Evolutionary conservation across 2,329 filamentous ascomycete genomes (phyloP).

Genomic region (Penicillium sp.): DNA sequence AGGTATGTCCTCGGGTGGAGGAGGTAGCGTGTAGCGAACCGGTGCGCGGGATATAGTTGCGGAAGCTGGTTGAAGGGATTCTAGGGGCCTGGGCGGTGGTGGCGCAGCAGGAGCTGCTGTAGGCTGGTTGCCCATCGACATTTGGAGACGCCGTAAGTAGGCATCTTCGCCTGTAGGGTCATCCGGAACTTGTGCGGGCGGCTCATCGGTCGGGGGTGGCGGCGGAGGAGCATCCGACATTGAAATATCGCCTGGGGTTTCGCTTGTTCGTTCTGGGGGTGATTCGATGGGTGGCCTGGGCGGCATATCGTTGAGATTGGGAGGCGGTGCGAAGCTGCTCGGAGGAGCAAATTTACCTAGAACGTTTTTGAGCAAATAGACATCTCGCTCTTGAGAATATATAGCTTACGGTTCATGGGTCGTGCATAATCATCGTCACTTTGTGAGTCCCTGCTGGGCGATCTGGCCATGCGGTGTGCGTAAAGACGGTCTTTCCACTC

Average conservation of each 20-base stretch:
- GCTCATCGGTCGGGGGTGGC: too few species aligned
- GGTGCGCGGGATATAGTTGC: constrained; percentile 68
- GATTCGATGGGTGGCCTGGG: too few species aligned
- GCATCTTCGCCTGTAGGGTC: constrained; percentile 22
- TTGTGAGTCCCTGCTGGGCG: constrained; percentile 38
- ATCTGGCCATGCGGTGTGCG: constrained; percentile 52
- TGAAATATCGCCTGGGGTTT: too few species aligned
- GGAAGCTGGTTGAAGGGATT: constrained; percentile 34
- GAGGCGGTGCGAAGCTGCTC: constrained; percentile 46
- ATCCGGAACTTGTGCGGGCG: constrained; percentile 26
- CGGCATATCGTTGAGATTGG: constrained; percentile 34
- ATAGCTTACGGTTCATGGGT: too few species aligned
- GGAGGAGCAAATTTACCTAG: constrained; percentile 46
- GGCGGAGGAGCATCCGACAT: too few species aligned
- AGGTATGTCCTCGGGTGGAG: constrained; percentile 45
- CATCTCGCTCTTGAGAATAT: too few species aligned
- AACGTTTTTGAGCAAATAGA: too few species aligned
- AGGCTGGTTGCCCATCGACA: constrained; percentile 17
- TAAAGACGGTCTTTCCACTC: constrained; percentile 82
- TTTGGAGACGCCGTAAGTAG: constrained; percentile 22
- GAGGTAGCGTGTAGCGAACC: constrained; percentile 58
- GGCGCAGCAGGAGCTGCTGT: too few species aligned
- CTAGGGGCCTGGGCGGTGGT: constrained; percentile 31
- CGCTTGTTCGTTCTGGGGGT: too few species aligned
- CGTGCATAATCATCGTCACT: constrained; percentile 44